Evolutionary conservation across 2,329 filamentous ascomycete genomes (phyloP), one percentile per base, ranked within the genome.

Genomic region (Penicillium oxalicum): DNA sequence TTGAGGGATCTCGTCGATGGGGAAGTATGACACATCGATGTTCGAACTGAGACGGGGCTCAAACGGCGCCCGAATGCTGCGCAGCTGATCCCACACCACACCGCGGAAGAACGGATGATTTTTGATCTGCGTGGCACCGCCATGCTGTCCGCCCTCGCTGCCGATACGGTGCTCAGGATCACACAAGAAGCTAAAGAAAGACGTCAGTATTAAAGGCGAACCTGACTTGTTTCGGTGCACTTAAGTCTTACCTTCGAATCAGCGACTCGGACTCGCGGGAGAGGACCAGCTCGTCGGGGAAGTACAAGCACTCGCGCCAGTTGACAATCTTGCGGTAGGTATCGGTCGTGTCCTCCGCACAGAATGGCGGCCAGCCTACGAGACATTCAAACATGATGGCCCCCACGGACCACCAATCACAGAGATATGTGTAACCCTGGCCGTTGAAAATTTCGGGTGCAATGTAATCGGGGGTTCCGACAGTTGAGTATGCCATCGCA

Each of bases 381-480:
- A 98, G 78, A 70, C 93, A 98, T 72, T 98, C 93, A 63, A 97
- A 98, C 93, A 98, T 97, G 73, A 98, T 98, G 39, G 93, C 96
- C 45, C 93, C 93, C 43, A 98, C 80, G 24, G 88, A 95, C 93
- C 93, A 98, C 93, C 93, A 98, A 76, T 98, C 93, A 69, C 93
- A 98, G 67, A 94, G 86, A 64, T 91, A 95, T 50, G 89, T 88
- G 74, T 98, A 98, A 42, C 93, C 93, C 63, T 95, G 88, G 13
- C 91, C 91, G 40, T 88, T 94, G 71, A 98, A 97, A 61, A 98
- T 97, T 69, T 98, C 93, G 2, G 93, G 93, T 1, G 93, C 93
- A 66, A 98, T 98, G 69, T 98, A 98, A 70, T 98, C 93, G 8
- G 93, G 93, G 1, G 93, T 98, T 56, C 93, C 93, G 55, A 98